Base-by-base conservation (phyloP, 352 stramenopile species). In the Phytophthora pisi region DNA sequence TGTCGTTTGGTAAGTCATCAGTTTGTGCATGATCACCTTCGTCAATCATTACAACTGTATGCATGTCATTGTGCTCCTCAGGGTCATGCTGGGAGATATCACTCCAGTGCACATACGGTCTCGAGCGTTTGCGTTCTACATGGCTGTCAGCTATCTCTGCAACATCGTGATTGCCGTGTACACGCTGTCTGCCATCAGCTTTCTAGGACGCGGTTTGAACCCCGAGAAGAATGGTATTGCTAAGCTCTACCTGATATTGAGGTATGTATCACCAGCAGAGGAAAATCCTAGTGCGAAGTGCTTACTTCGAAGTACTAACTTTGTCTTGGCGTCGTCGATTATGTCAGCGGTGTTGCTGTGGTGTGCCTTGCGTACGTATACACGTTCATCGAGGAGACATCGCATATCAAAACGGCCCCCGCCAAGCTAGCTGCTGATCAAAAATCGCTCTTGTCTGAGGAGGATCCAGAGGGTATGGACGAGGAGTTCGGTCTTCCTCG, bases 21-120 rank as follows among this genome's bases (percentile, higher is more conserved):
- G 2, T 10, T 65, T 53, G 4, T 24, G 3, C 9, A 18, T 51
- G 26, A 34, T 34, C 34, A 34, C 47, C 31, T 9, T 31, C 26
- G n/a, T 30, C 8, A 34, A 16, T 20, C 20, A 20, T 20, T 20
- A 20, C 20, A 20, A 3, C 47, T 34, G 52, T 38, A 53, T 24
- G 69, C 13, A 47, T 30, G 15, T 8, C 45, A 43, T 51, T 55
- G 1, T 50, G 57, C 26, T 20, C 20, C 20, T 47, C 30, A 96
- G 88, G 89, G 84, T 96, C 13, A 74, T 97, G 18, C 66, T 97
- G 24, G 84, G 82, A 16, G 90, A 97, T 49, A 94, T 97, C 55
- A 96, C 94, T 5, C 89, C 89, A 0, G 92, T 95, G 36, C 75
- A 92, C 46, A 90, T 97, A 34, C 84, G 91, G 16, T 86, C 86